Percentiles rank a stretch among this genome's conserved stretches.
phyloP scores from a whole-genome alignment of 1,284 basidiomycete genomes.

The Cerioporus squamosus region DNA sequence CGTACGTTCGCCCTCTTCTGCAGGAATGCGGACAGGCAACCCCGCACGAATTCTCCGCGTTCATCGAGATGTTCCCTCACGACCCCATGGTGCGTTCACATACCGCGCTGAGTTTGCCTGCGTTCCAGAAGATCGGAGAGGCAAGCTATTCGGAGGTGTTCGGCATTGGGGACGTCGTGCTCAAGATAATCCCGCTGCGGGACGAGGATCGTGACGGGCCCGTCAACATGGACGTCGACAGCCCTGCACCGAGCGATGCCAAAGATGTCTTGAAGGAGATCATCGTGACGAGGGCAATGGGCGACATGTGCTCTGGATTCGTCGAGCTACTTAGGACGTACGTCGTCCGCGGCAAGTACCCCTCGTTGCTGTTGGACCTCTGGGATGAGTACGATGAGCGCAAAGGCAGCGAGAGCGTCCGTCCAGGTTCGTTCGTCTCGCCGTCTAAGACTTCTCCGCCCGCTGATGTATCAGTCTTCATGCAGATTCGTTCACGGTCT shows the following conservation, averaged over 20 bases:
- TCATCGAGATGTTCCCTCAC: conserved; percentile 77
- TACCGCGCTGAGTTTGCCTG: background rate
- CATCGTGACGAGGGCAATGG: conserved; percentile 82
- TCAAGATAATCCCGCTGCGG: conserved; percentile 85
- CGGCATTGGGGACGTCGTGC: conserved; percentile 80
- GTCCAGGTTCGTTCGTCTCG: conserved; percentile 67
- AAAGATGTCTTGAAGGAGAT: conserved; percentile 88
- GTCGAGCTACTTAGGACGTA: conserved; percentile 81
- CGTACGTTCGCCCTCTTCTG: conserved; percentile 63
- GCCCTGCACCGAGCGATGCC: conserved; percentile 70
- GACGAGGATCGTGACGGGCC: conserved; percentile 46
- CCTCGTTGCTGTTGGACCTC: conserved; percentile 71
- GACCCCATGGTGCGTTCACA: conserved; percentile 58
- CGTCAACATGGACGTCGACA: conserved; percentile 51
- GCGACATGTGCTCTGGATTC: conserved; percentile 74
- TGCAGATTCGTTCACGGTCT: conserved; percentile 70
- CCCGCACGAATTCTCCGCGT: conserved; percentile 76
- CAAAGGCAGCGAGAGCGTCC: conserved; percentile 82
- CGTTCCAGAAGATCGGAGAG: conserved; percentile 89
- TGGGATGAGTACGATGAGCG: conserved; percentile 85
- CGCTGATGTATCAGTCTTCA: conserved; percentile 23
- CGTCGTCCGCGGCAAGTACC: conserved; percentile 87
- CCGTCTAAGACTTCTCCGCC: too few species aligned
- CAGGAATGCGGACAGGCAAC: conserved; percentile 68
- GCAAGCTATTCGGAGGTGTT: conserved; percentile 99